Evolutionary conservation across 164 flowering plant species (phyloP), one percentile per base, ranked within the genome.

Genomic region (Annona cherimola): DNA sequence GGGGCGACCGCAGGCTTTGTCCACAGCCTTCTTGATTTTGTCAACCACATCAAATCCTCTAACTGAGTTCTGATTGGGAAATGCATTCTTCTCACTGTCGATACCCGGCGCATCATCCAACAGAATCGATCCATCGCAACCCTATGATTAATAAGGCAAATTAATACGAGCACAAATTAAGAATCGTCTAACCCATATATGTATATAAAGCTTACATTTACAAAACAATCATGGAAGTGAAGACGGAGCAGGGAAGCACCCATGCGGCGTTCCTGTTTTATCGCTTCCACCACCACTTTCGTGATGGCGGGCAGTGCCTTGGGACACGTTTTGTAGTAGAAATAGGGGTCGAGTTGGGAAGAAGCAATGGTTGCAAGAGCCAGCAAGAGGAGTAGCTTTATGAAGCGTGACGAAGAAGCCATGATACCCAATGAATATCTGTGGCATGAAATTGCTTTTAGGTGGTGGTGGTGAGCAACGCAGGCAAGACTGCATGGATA

Each of bases 91-190:
- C 78, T 83, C 85, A 2, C 86, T 71, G 5, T 63, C 76, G 19
- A 85, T 72, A 41, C 62, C 76, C 19, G 77, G 3, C 4, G 87
- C 55, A 55, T 67, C 70, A 72, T 88, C 90, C 0, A 87, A 73
- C 16, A 88, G 76, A 26, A 86, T 45, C 0, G 90, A 88, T 7
- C 74, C 92, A 81, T 88, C 92, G 42, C 92, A 88, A 5, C 92
- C 92, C 92, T 88, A 62, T 63, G 62, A 12, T 3, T 57, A 42
- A 60, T 62, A n/a, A 26, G 26, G 6, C 18, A 63, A 41, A 16
- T 64, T 20, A 9, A 26, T 26, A 26, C 35, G 35, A 26, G 35
- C 35, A 26, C 1, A 26, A 26, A 26, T 26, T 14, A 54, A 14
- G 59, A 26, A 26, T 54, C 59, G 14, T 14, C 7, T 6, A 54